phyloP scores from a whole-genome alignment of 108 stramenopile genomes.

The Fragilariopsis cylindrus region DNA sequence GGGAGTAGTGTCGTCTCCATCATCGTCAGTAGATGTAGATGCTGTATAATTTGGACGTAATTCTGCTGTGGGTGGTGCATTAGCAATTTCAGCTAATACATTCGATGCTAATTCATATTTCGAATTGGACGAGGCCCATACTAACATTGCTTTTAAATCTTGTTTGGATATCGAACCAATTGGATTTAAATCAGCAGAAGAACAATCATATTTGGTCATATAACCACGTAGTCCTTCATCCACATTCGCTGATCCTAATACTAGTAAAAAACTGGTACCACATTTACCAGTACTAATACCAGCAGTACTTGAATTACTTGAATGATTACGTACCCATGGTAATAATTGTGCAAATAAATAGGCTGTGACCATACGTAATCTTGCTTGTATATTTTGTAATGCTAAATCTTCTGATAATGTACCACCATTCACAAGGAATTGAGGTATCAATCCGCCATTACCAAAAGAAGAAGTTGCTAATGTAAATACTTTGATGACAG shows the following conservation, averaged over 20 bases:
- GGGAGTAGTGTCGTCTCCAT: conserved; percentile 8
- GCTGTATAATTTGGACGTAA: conserved; percentile 92
- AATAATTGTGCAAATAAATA: conserved; percentile 97
- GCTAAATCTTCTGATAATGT: conserved; percentile 93
- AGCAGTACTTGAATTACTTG: not conserved
- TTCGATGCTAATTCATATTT: no score
- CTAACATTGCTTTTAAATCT: conserved; percentile 85
- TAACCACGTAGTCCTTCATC: conserved; percentile 99
- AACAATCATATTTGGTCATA: conserved; percentile 99
- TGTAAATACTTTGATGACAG: conserved; percentile 87
- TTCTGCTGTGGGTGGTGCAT: conserved; percentile 97
- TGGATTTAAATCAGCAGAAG: conserved; percentile 97
- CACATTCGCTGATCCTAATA: conserved; percentile 97
- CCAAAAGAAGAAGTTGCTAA: conserved; percentile 41
- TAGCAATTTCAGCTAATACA: conserved; percentile 87
- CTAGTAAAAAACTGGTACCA: conserved; percentile 88
- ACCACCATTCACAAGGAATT: conserved; percentile 82
- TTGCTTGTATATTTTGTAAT: conserved; percentile 98
- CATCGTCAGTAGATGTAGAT: no score
- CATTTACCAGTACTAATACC: conserved; percentile 46
- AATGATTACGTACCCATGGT: conserved; percentile 88
- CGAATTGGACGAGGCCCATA: conserved; percentile 39
- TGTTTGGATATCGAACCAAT: conserved; percentile 97
- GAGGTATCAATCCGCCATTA: conserved; percentile 61
- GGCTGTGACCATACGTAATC: conserved; percentile 96